phyloP scores from a whole-genome alignment of 257 asterid species.

The Penstemon barbatus region DNA sequence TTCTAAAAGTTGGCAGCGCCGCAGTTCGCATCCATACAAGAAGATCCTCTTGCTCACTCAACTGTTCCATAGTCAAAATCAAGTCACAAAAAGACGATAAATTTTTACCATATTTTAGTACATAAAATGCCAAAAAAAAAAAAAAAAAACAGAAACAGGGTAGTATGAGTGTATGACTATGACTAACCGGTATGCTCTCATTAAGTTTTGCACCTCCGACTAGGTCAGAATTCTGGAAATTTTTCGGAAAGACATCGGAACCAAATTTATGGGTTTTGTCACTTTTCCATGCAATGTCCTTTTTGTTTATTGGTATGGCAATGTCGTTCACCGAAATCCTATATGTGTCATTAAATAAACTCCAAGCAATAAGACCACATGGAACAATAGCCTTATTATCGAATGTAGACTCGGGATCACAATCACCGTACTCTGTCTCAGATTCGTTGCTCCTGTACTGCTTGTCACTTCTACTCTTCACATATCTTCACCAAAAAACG shows the following conservation, averaged over 20 bases:
- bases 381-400: constrained; percentile 58
- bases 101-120: too few relatives aligned
- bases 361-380: constrained; percentile 97
- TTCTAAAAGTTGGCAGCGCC: constrained; percentile 80
- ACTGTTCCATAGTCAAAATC: constrained; percentile 34
- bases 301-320: constrained; percentile 56
- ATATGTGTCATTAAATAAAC: constrained; percentile 86
- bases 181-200: constrained; percentile 67
- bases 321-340: constrained; percentile 41
- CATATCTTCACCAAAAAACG: constrained; percentile 54
- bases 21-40: constrained; percentile 97
- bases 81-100: background rate
- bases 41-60: constrained; percentile 92
- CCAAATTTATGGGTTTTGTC: constrained; percentile 70
- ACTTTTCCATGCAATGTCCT: constrained; percentile 73
- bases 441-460: constrained; percentile 53
- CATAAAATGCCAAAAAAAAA: background rate
- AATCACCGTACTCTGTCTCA: constrained; percentile 29
- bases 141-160: constrained; percentile 7
- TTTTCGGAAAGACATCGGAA: constrained; percentile 62
- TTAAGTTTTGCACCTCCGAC: constrained; percentile 74
- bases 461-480: constrained; percentile 72
- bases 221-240: constrained; percentile 59
- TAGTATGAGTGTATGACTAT: constrained; percentile 32
- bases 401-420: constrained; percentile 59